Evolutionary conservation across 1,284 basidiomycete species (phyloP).

Genomic region (Ustilago tritici): DNA sequence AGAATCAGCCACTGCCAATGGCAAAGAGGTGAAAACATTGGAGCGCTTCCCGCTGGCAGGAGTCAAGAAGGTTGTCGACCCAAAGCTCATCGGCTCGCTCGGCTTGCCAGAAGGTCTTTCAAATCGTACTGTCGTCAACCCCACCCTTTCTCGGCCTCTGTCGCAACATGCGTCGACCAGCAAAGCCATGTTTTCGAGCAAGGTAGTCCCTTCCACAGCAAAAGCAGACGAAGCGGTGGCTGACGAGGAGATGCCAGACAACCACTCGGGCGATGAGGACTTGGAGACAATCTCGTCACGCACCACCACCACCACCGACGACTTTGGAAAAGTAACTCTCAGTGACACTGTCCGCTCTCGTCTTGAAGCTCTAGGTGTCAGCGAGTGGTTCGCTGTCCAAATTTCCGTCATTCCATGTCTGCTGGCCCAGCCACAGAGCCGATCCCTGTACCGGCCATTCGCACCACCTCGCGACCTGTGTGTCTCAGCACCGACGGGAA

Average conservation of each 20-base stretch:
- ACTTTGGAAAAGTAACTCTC: slow-evolving; percentile 39
- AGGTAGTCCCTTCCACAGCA: not conserved
- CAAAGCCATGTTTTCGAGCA: slow-evolving; percentile 7
- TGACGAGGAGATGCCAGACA: slow-evolving; percentile 24
- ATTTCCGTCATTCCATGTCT: slow-evolving; percentile 83
- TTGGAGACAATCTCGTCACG: slow-evolving; percentile 15
- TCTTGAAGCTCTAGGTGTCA: slow-evolving; percentile 57
- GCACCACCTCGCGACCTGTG: slow-evolving; percentile 84
- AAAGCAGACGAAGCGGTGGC: slow-evolving; percentile 5
- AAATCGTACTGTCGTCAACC: slow-evolving; percentile 53
- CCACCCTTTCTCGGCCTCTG: slow-evolving; percentile 43
- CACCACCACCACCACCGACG: slow-evolving; percentile 21
- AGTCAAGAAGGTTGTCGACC: slow-evolving; percentile 44
- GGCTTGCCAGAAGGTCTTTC: slow-evolving; percentile 60
- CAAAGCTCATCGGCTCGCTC: slow-evolving; percentile 53
- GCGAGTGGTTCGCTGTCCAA: slow-evolving; percentile 76
- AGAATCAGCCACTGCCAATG: not conserved
- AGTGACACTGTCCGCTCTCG: slow-evolving; percentile 49
- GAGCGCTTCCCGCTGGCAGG: slow-evolving; percentile 42
- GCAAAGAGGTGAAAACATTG: slow-evolving; percentile 28
- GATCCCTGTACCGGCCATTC: slow-evolving; percentile 78
- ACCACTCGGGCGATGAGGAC: slow-evolving; percentile 16
- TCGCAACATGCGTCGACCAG: slow-evolving; percentile 12
- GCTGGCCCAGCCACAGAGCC: slow-evolving; percentile 71
- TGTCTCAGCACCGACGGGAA: slow-evolving; percentile 97